These are phyloP conservation scores for Cladosporium halotolerans DNA, from an alignment of 2,329 filamentous ascomycete species.

Conservation along the genomic window DNA sequence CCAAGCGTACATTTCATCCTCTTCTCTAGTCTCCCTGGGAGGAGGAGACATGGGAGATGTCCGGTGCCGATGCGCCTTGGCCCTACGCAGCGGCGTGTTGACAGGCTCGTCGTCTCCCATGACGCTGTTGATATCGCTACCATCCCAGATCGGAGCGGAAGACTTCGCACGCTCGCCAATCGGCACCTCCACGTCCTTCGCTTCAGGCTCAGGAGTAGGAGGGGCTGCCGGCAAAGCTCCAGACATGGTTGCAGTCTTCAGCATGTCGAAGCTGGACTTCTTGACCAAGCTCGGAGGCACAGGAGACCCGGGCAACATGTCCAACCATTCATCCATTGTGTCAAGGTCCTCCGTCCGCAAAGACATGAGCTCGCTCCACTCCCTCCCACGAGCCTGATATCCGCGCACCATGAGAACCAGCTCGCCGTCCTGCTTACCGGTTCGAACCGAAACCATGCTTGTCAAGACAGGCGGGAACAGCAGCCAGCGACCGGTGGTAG, in stretches of 20 bases:
- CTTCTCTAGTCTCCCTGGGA: background rate
- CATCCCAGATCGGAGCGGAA: slow-evolving; percentile 42
- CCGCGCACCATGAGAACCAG: slow-evolving; percentile 85
- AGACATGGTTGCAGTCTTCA: slow-evolving; percentile 28
- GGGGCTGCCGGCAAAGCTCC: slow-evolving; percentile 13
- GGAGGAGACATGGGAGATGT: slow-evolving; percentile 13
- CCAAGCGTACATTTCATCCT: slow-evolving; percentile 6
- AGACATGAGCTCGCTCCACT: slow-evolving; percentile 82
- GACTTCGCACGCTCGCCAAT: slow-evolving; percentile 52
- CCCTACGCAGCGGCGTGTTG: slow-evolving; percentile 14
- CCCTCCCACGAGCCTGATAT: slow-evolving; percentile 50
- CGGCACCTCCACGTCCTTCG: slow-evolving; percentile 53
- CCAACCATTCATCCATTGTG: slow-evolving; percentile 77
- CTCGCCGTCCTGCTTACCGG: slow-evolving; percentile 63
- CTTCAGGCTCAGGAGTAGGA: slow-evolving; percentile 22
- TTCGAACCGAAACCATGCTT: slow-evolving; percentile 69
- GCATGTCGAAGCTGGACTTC: slow-evolving; percentile 45
- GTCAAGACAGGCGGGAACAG: slow-evolving; percentile 83
- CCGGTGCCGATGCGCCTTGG: slow-evolving; percentile 23
- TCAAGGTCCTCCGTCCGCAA: slow-evolving; percentile 70
- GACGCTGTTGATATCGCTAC: slow-evolving; percentile 32
- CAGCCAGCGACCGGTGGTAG: slow-evolving; percentile 69
- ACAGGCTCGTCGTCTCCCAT: slow-evolving; percentile 16
- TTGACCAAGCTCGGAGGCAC: slow-evolving; percentile 50
- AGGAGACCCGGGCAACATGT: slow-evolving; percentile 66